Evolutionary conservation across 306 rosid species (phyloP).

Genomic region (Senna tora): DNA sequence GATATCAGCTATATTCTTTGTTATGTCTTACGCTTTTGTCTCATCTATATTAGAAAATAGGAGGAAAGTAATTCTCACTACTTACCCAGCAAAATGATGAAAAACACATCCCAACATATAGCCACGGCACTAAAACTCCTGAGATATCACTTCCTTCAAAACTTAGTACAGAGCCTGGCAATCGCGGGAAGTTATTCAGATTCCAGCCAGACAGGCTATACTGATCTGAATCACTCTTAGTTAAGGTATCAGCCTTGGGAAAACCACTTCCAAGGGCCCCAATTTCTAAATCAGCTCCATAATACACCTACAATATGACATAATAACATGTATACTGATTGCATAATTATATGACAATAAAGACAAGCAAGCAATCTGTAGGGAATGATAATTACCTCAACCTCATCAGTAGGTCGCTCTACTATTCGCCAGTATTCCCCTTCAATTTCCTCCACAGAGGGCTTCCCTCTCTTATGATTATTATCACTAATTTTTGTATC

Average conservation of each 20-base stretch:
- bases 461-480: slow-evolving; percentile 50
- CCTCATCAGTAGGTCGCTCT: slow-evolving; percentile 85
- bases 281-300: slow-evolving; percentile 96
- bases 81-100: slow-evolving; percentile 99
- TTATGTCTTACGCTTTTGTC: slow-evolving; percentile 12
- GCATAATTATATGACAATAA: slow-evolving; percentile 19
- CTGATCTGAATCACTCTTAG: slow-evolving; percentile 46
- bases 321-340: slow-evolving; percentile 32
- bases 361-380: slow-evolving; percentile 12
- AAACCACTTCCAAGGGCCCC: slow-evolving; percentile 90
- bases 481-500: slow-evolving; percentile 38
- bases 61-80: slow-evolving; percentile 30
- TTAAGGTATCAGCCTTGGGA: slow-evolving; percentile 67
- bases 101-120: slow-evolving; percentile 97
- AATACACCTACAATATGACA: slow-evolving; percentile 65
- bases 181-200: slow-evolving; percentile 83
- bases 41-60: slow-evolving; percentile 1
- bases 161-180: slow-evolving; percentile 84
- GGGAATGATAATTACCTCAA: slow-evolving; percentile 65
- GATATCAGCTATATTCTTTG: slow-evolving; percentile 18
- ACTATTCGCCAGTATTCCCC: slow-evolving; percentile 99
- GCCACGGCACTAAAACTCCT: slow-evolving; percentile 98
- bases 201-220: slow-evolving; percentile 90
- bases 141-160: slow-evolving; percentile 93
- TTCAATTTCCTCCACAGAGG: slow-evolving; percentile 82